These are phyloP conservation scores for Anaeromyces robustus DNA, from an alignment of 192 early-diverging fungal species.

Conservation along the genomic window DNA sequence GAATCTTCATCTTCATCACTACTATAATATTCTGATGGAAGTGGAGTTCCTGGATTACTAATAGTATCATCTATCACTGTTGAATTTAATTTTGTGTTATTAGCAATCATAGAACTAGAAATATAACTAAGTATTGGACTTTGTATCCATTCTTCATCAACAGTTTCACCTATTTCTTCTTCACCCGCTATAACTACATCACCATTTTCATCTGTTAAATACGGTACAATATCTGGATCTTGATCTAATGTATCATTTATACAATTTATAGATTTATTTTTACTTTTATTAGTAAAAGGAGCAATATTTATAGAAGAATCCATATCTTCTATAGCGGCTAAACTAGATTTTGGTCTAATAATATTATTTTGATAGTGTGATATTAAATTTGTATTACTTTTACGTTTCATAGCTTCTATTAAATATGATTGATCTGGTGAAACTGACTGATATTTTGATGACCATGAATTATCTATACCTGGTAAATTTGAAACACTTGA, in stretches of 20 bases:
- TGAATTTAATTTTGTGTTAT: conserved; percentile 14
- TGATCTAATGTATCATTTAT: conserved; percentile 30
- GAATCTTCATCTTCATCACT: neutral
- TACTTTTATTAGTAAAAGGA: conserved; percentile 27
- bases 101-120: conserved; percentile 22
- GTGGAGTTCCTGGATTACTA: conserved; percentile 9
- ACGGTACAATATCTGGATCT: conserved; percentile 41
- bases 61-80: conserved; percentile 6
- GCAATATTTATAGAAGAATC: conserved; percentile 8
- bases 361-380: neutral
- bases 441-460: neutral
- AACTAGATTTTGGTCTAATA: neutral
- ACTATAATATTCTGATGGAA: neutral
- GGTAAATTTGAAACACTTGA: too few relatives aligned
- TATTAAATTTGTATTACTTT: conserved; percentile 9
- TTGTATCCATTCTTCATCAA: conserved; percentile 31
- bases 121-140: conserved; percentile 22
- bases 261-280: conserved; percentile 14
- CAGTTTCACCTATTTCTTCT: conserved; percentile 12
- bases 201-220: conserved; percentile 44
- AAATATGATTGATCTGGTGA: neutral
- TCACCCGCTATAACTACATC: conserved; percentile 8
- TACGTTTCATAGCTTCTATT: conserved; percentile 8
- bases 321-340: conserved; percentile 6
- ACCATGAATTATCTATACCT: neutral